Base-by-base conservation (phyloP, 345 rosid genomes). In the Cardiospermum halicacabum region DNA sequence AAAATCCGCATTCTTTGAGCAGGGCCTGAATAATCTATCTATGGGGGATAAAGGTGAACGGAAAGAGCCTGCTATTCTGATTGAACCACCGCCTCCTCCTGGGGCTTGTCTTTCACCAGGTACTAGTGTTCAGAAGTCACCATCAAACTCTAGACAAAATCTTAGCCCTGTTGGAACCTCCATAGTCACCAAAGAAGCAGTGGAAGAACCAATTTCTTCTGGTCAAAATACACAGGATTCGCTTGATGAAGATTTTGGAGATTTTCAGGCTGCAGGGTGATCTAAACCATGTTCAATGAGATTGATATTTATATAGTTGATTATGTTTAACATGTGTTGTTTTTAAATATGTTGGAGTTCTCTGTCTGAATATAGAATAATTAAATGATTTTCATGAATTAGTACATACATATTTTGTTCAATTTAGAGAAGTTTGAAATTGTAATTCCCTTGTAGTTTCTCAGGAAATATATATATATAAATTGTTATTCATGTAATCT, bases 161-260 rank as follows among this genome's bases (percentile, higher is more conserved):
- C 70, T 74, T 26, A 62, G 53, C 50, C 80, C 69, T 58, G 80
- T 34, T 69, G 75, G 57, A 51, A 64, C 72, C 32, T 61, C 77
- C 0, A 37, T 72, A 53, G 69, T 68, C 18, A 37, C 59, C 7
- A 64, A 74, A 65, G 80, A 78, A 47, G 77, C 45, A 47, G 21
- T 57, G 9, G 78, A 77, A 65, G 82, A 75, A 71, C 72, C 71
- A 32, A 64, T 26, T 72, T 36, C 61, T 21, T 42, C 50, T 0
- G 76, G 65, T 13, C 71, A 51, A 75, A 77, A 69, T 47, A 53
- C 66, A 18, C 82, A 80, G 66, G 94, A 84, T 31, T 64, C 42
- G 62, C 80, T 72, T 2, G 99, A 95, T 58, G 96, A 95, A 32
- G 97, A 88, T 82, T 95, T 91, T 40, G 99, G 99, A 18, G 99